Conservation (phyloP, 495 filamentous ascomycete genomes). For the Podospora pseudoanserina region DNA sequence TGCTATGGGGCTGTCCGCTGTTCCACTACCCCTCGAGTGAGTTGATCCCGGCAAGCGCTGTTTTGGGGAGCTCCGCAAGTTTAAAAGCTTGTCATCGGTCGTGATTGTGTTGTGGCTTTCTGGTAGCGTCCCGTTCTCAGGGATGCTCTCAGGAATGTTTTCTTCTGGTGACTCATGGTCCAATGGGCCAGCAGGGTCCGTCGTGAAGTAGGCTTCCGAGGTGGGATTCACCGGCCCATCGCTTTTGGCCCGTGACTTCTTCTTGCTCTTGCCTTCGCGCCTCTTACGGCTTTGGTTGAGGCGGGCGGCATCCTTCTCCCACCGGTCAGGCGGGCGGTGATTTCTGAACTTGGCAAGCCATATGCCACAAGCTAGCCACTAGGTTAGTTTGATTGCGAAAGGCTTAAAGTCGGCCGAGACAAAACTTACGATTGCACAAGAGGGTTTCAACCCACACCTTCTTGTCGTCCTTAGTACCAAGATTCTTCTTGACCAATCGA, state of each 20-base stretch:
- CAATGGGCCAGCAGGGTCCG: slow-evolving; percentile 43
- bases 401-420: not conserved
- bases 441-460: slow-evolving; percentile 63
- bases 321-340: slow-evolving; percentile 79
- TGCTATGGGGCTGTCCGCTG: slow-evolving; percentile 60
- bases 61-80: slow-evolving; percentile 35
- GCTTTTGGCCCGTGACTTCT: slow-evolving; percentile 40
- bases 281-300: slow-evolving; percentile 48
- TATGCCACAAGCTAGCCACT: slow-evolving; percentile 64
- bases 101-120: slow-evolving; percentile 30
- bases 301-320: slow-evolving; percentile 63
- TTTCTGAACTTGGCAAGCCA: slow-evolving; percentile 84
- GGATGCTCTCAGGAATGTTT: slow-evolving; percentile 13
- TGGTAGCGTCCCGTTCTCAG: slow-evolving; percentile 29
- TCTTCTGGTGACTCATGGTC: slow-evolving; percentile 31
- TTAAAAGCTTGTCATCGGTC: slow-evolving; percentile 34
- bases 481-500: slow-evolving; percentile 72
- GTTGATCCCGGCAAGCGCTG: slow-evolving; percentile 37
- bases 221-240: slow-evolving; percentile 39
- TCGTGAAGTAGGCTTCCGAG: slow-evolving; percentile 49
- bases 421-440: slow-evolving; percentile 67
- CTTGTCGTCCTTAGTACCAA: slow-evolving; percentile 55
- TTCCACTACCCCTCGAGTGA: slow-evolving; percentile 52
- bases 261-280: slow-evolving; percentile 34
- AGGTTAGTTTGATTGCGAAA: not conserved